Evolutionary conservation across 163 green algal genomes (phyloP).

Genomic region (Scenedesmus sp.): DNA sequence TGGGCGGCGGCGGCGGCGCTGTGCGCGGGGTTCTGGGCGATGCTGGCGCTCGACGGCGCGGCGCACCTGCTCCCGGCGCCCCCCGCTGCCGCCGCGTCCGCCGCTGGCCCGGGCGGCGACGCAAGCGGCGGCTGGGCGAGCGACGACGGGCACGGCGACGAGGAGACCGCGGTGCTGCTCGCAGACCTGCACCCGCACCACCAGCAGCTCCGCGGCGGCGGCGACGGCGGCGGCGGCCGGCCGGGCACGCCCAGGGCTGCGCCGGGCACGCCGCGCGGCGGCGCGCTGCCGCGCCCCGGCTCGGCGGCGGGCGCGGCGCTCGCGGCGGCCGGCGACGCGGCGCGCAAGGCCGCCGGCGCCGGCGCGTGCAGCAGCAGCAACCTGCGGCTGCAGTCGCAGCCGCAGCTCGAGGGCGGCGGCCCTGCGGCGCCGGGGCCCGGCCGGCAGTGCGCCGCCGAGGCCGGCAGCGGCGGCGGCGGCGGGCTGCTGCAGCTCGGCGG

Average conservation of each 20-base stretch:
- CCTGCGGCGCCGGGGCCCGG: no score
- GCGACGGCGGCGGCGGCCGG: background rate
- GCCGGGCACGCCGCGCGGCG: no score
- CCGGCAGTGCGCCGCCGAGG: no score
- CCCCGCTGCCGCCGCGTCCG: constrained; percentile 35
- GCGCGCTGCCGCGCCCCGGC: no score
- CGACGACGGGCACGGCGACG: background rate
- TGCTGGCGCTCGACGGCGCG: constrained; percentile 70
- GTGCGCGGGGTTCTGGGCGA: constrained; percentile 70
- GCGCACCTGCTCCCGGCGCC: constrained; percentile 33
- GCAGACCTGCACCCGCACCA: background rate
- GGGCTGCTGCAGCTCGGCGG: background rate
- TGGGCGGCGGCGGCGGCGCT: constrained; percentile 56
- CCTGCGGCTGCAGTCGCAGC: no score
- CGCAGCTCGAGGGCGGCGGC: background rate
- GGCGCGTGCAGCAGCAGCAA: background rate
- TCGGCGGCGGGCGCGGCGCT: no score
- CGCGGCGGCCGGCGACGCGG: no score
- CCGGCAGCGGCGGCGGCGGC: constrained; percentile 2
- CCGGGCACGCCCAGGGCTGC: background rate
- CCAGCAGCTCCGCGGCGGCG: no score
- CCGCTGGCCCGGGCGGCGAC: background rate
- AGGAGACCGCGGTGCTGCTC: constrained; percentile 13
- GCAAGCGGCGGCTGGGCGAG: background rate
- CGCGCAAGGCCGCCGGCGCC: no score